Evolutionary conservation across 371 early-diverging fungal species (phyloP), one percentile per base, ranked within the genome.

Genomic region (Circinella minor): DNA sequence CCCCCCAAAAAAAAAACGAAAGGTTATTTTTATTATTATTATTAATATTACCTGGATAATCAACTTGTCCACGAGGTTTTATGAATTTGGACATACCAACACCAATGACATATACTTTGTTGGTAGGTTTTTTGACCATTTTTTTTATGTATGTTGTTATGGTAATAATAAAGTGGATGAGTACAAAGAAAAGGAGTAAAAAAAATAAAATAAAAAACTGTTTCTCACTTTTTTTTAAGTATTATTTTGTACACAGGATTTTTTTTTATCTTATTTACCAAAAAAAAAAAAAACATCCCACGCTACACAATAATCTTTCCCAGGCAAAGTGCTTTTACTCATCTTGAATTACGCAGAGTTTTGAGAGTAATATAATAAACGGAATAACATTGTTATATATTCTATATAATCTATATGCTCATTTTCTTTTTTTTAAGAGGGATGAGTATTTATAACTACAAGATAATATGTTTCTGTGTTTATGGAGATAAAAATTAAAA

Each of bases 21-120:
- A 27, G 27, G 27, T 27, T 27, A 27, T 27, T 27, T 27, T 27
- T 51, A 51, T 17, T 51, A 51, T 9, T 8, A 4, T 43, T 11
- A 9, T 6, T 43, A 9, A 9, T 43, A 9, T 14, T 85, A 88
- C 87, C 87, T 43, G 88, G 86, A 68, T 88, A 87, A 69, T 87
- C 88, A 36, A 86, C 80, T 68, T 83, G 77, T 59, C 85, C 86
- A 74, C 86, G 84, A 66, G 87, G 85, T 67, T 88, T 87, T 66
- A 86, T 82, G 72, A 88, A 89, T 71, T 87, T 86, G 70, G 91
- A 88, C 89, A 91, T 89, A 64, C 91, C 91, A 70, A 74, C 91
- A 66, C 91, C 91, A 67, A 89, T 67, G 60, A 83, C 79, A 47
- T 79, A 83, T 4, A 81, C 81, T 71, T 81, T 81, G 14, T 71